Conservation (phyloP, 176 grass and related monocot genomes). For the Oryza meyeriana region DNA sequence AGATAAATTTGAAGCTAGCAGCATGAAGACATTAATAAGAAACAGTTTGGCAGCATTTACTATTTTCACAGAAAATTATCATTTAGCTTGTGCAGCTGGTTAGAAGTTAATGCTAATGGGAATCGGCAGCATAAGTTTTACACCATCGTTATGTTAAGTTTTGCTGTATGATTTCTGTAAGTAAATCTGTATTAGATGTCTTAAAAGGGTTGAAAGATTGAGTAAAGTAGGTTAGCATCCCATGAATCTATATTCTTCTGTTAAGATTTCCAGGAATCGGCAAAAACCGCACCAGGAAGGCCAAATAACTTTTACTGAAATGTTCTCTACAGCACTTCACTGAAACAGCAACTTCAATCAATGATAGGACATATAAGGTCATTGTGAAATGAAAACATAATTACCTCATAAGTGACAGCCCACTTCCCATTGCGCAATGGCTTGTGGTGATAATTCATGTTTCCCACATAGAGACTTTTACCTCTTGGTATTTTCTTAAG, state of each 20-base stretch:
- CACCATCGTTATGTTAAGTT: neutral
- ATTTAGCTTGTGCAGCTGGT: neutral
- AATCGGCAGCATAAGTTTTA: neutral
- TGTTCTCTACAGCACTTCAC: neutral
- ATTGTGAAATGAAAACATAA: slow-evolving; percentile 18
- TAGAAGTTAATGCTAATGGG: neutral
- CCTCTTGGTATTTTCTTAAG: slow-evolving; percentile 54
- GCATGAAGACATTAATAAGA: neutral
- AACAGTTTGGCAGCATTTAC: neutral
- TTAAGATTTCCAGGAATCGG: neutral
- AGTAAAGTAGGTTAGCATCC: neutral
- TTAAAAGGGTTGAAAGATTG: neutral
- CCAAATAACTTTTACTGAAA: neutral
- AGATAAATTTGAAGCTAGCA: neutral
- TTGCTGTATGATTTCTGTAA: neutral
- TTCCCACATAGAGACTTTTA: slow-evolving; percentile 82
- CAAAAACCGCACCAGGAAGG: neutral
- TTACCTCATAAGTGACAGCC: slow-evolving; percentile 97
- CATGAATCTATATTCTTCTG: neutral
- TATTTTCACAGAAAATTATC: neutral
- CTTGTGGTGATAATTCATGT: slow-evolving; percentile 96
- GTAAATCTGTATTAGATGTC: neutral
- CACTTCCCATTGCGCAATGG: slow-evolving; percentile 92
- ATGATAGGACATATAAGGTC: neutral
- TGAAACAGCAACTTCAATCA: neutral